Evolutionary conservation across 768 basidiomycete genomes (phyloP).

Genomic region (Candolleomyces efflorescens): DNA sequence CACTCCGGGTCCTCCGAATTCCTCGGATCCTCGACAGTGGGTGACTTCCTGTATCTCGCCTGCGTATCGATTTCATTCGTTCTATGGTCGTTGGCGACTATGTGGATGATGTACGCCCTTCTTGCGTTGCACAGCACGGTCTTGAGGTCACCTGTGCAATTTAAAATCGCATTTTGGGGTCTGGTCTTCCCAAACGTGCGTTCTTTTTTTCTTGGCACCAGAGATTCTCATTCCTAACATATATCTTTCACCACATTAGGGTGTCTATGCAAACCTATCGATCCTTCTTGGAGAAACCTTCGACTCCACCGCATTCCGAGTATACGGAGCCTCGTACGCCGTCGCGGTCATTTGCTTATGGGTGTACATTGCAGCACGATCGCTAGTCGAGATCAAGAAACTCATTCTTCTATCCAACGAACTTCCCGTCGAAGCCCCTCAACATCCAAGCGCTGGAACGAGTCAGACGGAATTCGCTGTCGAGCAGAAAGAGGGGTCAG

Average conservation of each 20-base stretch:
- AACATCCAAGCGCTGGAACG: not conserved
- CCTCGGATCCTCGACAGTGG: conserved; percentile 26
- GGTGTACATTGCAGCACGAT: conserved; percentile 42
- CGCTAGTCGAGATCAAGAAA: conserved; percentile 25
- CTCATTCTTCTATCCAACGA: conserved; percentile 4
- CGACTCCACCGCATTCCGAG: conserved; percentile 50
- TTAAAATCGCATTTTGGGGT: conserved; percentile 61
- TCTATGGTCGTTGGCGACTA: conserved; percentile 59
- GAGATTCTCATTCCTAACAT: not conserved
- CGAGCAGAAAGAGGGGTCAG: not conserved
- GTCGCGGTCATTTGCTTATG: conserved; percentile 48
- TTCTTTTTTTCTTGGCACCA: too few relatives aligned
- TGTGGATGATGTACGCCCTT: conserved; percentile 58
- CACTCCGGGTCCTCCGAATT: conserved; percentile 29
- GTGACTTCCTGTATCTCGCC: conserved; percentile 36
- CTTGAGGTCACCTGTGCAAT: conserved; percentile 39
- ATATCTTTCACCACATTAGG: conserved; percentile 11
- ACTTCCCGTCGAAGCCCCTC: not conserved
- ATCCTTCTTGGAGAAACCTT: conserved; percentile 46
- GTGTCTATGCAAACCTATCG: conserved; percentile 64
- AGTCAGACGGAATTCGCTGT: not conserved
- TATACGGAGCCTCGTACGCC: conserved; percentile 55
- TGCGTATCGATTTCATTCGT: conserved; percentile 46
- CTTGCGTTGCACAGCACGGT: conserved; percentile 43
- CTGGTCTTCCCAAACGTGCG: conserved; percentile 65